Conservation (phyloP, 2,329 filamentous ascomycete genomes). For the Trichophyton benhamiae region DNA sequence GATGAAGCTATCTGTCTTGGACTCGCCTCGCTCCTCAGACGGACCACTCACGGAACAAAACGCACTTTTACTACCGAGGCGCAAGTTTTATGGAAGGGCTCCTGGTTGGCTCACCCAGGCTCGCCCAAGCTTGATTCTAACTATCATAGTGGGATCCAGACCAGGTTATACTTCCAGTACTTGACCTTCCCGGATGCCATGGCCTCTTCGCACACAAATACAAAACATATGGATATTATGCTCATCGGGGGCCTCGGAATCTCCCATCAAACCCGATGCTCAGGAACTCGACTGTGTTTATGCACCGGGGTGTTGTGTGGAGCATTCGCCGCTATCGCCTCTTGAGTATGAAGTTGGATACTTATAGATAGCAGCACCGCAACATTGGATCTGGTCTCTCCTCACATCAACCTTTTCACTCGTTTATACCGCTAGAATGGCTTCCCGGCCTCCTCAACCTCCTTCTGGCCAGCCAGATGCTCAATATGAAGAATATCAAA, state of each 20-base stretch:
- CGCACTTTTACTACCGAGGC: background rate
- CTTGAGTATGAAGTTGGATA: background rate
- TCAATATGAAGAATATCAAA: background rate
- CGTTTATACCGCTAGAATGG: background rate
- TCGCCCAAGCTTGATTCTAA: background rate
- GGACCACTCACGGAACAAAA: background rate
- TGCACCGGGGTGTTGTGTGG: background rate
- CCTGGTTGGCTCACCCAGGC: background rate
- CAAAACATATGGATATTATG: too few species aligned
- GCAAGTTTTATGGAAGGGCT: background rate
- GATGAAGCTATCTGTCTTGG: background rate
- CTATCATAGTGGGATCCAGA: background rate
- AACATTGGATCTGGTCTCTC: background rate
- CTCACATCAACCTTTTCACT: background rate
- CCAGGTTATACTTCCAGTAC: background rate
- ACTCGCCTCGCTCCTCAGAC: background rate
- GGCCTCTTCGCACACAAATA: background rate
- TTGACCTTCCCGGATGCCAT: background rate
- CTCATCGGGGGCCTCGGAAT: background rate
- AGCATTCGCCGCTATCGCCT: background rate
- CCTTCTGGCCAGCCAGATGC: background rate
- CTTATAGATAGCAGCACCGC: background rate
- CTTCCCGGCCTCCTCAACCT: background rate
- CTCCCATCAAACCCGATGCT: background rate
- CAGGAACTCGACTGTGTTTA: background rate